These are phyloP conservation scores for Pleurotus tuber-regium DNA, from an alignment of 768 basidiomycete genomes.

Conservation along the genomic window DNA sequence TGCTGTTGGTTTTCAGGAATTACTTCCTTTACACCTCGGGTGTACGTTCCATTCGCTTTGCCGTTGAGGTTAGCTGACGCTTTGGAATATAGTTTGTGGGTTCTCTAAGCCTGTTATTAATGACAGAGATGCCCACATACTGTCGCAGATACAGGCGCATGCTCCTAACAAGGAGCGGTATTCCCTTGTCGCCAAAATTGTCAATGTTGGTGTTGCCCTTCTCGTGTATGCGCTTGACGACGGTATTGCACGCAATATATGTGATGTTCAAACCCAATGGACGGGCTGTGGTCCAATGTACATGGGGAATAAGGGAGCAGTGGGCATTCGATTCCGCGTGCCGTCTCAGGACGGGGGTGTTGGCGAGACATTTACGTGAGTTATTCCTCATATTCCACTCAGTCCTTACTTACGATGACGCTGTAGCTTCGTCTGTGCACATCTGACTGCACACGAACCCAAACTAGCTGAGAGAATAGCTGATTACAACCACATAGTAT, in stretches of 20 bases:
- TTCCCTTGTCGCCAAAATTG: conserved; percentile 72
- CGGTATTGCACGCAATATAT: conserved; percentile 53
- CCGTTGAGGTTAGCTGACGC: conserved; percentile 5
- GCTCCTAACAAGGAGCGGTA: conserved; percentile 74
- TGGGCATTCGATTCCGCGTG: conserved; percentile 81
- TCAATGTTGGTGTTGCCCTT: conserved; percentile 85
- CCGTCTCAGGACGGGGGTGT: conserved; percentile 46
- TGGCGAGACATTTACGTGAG: conserved; percentile 86
- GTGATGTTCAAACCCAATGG: conserved; percentile 72
- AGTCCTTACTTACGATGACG: not conserved
- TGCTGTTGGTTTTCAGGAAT: conserved; percentile 91
- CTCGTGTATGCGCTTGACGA: conserved; percentile 84
- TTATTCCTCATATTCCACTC: conserved; percentile 16
- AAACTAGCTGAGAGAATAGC: conserved; percentile 64
- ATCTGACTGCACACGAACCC: conserved; percentile 80
- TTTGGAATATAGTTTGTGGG: conserved; percentile 61
- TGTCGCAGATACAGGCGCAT: conserved; percentile 68
- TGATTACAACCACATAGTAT: conserved; percentile 81
- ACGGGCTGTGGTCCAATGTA: conserved; percentile 68
- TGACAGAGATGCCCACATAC: conserved; percentile 67
- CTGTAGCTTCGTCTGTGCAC: conserved; percentile 84
- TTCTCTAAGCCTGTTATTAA: conserved; percentile 69
- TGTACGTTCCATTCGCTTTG: conserved; percentile 49
- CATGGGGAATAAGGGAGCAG: conserved; percentile 96
- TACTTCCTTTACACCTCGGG: conserved; percentile 85